Base-by-base conservation (phyloP, 2,329 filamentous ascomycete genomes). In the Microdochium paspali region DNA sequence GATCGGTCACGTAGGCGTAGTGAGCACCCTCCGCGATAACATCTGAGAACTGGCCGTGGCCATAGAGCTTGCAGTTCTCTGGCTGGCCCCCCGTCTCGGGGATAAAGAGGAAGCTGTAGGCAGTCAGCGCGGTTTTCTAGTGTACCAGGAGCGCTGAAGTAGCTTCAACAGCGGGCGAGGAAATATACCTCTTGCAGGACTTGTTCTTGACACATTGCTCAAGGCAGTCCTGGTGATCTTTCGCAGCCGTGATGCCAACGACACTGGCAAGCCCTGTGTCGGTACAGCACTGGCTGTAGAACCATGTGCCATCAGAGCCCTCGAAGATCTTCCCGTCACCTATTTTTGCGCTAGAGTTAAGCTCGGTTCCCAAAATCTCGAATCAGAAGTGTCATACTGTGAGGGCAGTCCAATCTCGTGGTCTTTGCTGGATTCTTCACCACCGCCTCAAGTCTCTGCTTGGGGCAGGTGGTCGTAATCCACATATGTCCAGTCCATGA, bases 251-350 rank as follows among this genome's bases (percentile, higher is more conserved):
- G 25, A 47, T 12, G 6, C 31, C 31, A 6, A 35, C 10, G 7
- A 35, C n/a, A n/a, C 10, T 35, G 10, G 52, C 50, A 3, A 39
- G 47, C 18, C 46, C 32, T 7, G 52, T 47, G 21, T 54, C 49
- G 46, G 31, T n/a, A 18, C 51, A 51, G 43, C 49, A 53, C 30
- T 53, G 51, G 12, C 49, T 35, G 24, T 53, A 53, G 45, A 50
- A 53, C 51, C 49, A 53, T n/a, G 51, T 53, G 46, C 51, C 51
- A 25, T 53, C 49, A 9, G 48, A 48, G 4, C 51, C 51, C 43
- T 53, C 47, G 24, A 45, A 53, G 42, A 53, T 48, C 47, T 50
- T 51, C 25, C 49, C 49, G 18, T 53, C 44, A 31, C 48, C 51
- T 53, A n/a, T n/a, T n/a, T n/a, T n/a, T n/a, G n/a, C n/a, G n/a